Conservation (phyloP, 2,329 filamentous ascomycete genomes). For the Xylaria sp. region DNA sequence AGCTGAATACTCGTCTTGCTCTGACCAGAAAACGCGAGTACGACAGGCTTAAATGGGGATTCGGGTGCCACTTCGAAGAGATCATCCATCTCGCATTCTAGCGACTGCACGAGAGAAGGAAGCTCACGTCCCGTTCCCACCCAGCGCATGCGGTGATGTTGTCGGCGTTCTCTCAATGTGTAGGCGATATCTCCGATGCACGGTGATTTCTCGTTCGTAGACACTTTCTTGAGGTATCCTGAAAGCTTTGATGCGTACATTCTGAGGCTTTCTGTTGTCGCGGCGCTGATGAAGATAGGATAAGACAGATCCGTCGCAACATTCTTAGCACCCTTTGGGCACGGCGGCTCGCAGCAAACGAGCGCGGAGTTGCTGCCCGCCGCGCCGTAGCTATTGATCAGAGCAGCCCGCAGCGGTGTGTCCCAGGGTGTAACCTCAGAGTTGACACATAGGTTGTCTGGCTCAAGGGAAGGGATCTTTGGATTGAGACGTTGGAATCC, state of each 20-base stretch:
- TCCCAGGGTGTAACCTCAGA: conserved; percentile 31
- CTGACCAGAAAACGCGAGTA: conserved; percentile 4
- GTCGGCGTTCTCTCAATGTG: conserved; percentile 2
- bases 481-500: conserved; percentile 34
- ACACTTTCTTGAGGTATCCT: not conserved
- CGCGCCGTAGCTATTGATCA: conserved; percentile 43
- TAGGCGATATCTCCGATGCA: not conserved
- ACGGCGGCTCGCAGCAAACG: conserved; percentile 22
- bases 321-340: not conserved
- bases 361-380: conserved; percentile 40
- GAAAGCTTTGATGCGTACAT: conserved; percentile 4
- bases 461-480: conserved; percentile 25
- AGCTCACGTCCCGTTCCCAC: conserved; percentile 1
- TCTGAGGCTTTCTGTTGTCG: conserved; percentile 13
- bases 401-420: conserved; percentile 24
- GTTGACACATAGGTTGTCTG: conserved; percentile 25
- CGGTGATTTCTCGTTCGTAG: not conserved
- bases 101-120: not conserved
- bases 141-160: conserved; percentile 5
- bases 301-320: conserved; percentile 5
- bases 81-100: not conserved
- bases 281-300: conserved; percentile 16
- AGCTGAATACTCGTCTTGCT: conserved; percentile 2
- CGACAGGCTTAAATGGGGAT: not conserved
- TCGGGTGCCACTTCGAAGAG: not conserved